Evolutionary conservation across 73 alveolate species (phyloP).

Genomic region (Tetrahymena elliotti): DNA sequence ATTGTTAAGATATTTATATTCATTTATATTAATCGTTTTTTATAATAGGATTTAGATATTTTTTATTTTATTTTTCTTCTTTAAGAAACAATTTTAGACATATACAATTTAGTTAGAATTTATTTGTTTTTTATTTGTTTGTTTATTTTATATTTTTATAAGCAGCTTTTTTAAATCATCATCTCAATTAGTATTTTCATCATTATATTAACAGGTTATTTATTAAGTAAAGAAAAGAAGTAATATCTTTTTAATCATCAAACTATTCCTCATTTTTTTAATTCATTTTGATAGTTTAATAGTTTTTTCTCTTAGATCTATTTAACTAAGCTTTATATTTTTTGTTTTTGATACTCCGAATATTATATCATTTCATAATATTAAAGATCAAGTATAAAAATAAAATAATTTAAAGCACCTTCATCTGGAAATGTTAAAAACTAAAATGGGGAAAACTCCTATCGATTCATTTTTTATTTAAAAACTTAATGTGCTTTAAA

Average conservation of each 20-base stretch:
- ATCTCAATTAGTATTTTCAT: background rate
- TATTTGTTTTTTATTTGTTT: background rate
- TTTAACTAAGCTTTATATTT: background rate
- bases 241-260: background rate
- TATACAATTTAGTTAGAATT: background rate
- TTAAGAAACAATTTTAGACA: background rate
- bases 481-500: background rate
- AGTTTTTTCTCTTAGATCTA: background rate
- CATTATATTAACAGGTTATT: background rate
- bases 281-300: background rate
- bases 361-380: background rate
- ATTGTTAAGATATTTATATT: background rate
- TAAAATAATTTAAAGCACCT: background rate
- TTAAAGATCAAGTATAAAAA: background rate
- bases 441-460: background rate
- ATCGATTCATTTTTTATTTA: background rate
- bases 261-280: background rate
- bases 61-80: background rate
- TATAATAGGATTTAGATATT: background rate
- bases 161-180: background rate
- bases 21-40: background rate
- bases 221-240: background rate
- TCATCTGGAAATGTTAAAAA: background rate
- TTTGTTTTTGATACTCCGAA: background rate
- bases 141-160: background rate